Evolutionary conservation across 345 rosid species (phyloP), one percentile per base, ranked within the genome.

Genomic region (Salix exigua): DNA sequence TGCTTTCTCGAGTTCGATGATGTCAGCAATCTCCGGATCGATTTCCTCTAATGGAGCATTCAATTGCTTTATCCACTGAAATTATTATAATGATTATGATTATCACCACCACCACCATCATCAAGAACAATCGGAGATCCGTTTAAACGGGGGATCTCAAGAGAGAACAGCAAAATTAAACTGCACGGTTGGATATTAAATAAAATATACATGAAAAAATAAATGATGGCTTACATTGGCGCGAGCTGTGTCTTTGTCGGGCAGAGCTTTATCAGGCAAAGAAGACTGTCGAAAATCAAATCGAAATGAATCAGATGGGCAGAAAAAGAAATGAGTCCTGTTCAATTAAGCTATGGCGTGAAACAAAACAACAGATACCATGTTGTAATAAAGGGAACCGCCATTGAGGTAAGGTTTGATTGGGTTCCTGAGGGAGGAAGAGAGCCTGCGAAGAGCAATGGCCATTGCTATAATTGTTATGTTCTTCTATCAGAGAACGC

Each of bases 1-100:
- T n/a, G 97, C 97, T 67, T 95, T 95, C 93, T 95, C 99, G 66
- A 87, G 92, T 74, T 95, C 97, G 38, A 95, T 93, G 42, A 95
- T 92, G 83, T 95, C 90, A 2, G 91, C 89, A 21, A 95, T 85
- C 80, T 95, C 97, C 1, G 97, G 99, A 88, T 95, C 97, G 61
- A 89, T 84, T 77, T 88, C 94, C 77, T 91, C 93, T 4, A 95
- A 85, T 19, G 94, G 87, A 53, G 92, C 87, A 84, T 93, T 95
- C 83, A 95, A 78, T 80, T 93, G 99, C 78, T 83, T 89, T 69
- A 91, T 83, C 97, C 97, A 95, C 99, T 92, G 87, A 62, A 58
- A 73, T 26, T 40, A 44, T 62, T 76, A 74, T 53, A 38, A 51
- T 33, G 23, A 37, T 48, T 9, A 21, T 19, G 4, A 9, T 3